A percentile compares a stretch with the other conserved stretches of the same genome.
These are phyloP conservation scores for Pleurotus pulmonarius DNA, from an alignment of 768 basidiomycete genomes.

Conservation along the genomic window DNA sequence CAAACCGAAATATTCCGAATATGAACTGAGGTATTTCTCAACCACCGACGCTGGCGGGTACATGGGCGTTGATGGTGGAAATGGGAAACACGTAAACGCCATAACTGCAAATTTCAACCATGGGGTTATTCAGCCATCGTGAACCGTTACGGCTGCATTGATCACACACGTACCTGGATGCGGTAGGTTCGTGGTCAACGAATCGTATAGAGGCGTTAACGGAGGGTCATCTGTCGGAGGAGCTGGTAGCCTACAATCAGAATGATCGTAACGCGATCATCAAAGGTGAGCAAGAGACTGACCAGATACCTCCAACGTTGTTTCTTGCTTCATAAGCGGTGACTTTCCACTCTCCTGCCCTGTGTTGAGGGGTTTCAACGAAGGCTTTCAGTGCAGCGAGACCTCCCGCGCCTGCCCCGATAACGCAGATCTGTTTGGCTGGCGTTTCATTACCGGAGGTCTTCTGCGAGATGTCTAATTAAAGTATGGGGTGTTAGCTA, in stretches of 20 bases:
- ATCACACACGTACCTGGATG: slow-evolving; percentile 48
- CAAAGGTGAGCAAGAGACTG: slow-evolving; percentile 15
- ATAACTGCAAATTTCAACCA: slow-evolving; percentile 78
- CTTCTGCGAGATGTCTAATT: too few relatives aligned
- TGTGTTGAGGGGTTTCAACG: slow-evolving; percentile 53
- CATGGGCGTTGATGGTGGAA: slow-evolving; percentile 69
- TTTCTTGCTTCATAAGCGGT: slow-evolving; percentile 62
- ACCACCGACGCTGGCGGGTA: slow-evolving; percentile 64
- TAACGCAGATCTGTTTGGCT: slow-evolving; percentile 51
- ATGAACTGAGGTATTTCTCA: slow-evolving; percentile 65
- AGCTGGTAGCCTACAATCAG: slow-evolving; percentile 50
- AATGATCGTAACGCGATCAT: background rate
- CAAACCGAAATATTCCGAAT: slow-evolving; percentile 60
- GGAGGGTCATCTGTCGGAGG: slow-evolving; percentile 49
- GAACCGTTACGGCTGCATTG: slow-evolving; percentile 43
- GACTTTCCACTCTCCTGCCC: slow-evolving; percentile 58
- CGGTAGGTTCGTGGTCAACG: slow-evolving; percentile 78
- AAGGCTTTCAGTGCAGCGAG: slow-evolving; percentile 67
- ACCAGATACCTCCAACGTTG: slow-evolving; percentile 79
- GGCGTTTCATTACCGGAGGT: background rate
- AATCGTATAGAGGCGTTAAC: slow-evolving; percentile 71
- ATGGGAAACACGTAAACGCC: slow-evolving; percentile 59
- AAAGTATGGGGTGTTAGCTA: too few relatives aligned
- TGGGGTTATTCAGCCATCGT: slow-evolving; percentile 77
- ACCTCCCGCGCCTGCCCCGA: slow-evolving; percentile 77